These are phyloP conservation scores for Acacia concinna DNA, from an alignment of 331 rosid genomes.

Conservation along the genomic window DNA sequence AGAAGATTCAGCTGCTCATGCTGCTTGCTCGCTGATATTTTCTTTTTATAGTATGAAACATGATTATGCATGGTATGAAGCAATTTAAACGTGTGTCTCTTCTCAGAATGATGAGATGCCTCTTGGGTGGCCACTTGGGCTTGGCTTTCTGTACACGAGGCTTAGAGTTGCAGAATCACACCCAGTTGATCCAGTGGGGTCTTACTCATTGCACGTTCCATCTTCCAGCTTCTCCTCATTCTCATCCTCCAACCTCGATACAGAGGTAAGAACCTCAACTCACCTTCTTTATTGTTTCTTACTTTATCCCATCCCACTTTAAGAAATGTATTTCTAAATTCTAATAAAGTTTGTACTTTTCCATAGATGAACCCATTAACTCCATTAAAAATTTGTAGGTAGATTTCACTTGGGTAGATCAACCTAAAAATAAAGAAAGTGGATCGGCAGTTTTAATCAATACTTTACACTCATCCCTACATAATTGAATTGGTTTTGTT, in stretches of 20 bases:
- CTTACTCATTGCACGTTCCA: conserved; percentile 42
- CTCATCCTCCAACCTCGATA: conserved; percentile 84
- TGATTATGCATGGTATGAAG: background rate
- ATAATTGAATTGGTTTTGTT: background rate
- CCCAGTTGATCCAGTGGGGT: conserved; percentile 38
- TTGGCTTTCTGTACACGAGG: conserved; percentile 53
- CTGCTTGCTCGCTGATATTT: background rate
- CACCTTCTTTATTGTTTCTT: background rate
- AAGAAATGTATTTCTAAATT: background rate
- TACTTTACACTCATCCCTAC: background rate
- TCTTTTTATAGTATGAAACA: background rate
- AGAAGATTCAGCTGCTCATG: background rate
- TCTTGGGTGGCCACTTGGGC: conserved; percentile 84
- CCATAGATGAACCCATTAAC: conserved; percentile 12
- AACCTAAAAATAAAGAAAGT: background rate
- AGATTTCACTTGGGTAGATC: background rate
- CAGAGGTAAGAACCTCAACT: conserved; percentile 55
- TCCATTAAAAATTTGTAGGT: background rate
- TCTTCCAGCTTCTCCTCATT: conserved; percentile 76
- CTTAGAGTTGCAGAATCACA: conserved; percentile 50
- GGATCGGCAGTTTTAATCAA: background rate
- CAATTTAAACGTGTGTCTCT: background rate
- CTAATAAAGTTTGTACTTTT: background rate
- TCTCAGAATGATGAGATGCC: conserved; percentile 52
- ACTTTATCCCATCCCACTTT: background rate